These are phyloP conservation scores for Metschnikowia hibisci DNA, from an alignment of 805 yeast genomes.

Conservation along the genomic window DNA sequence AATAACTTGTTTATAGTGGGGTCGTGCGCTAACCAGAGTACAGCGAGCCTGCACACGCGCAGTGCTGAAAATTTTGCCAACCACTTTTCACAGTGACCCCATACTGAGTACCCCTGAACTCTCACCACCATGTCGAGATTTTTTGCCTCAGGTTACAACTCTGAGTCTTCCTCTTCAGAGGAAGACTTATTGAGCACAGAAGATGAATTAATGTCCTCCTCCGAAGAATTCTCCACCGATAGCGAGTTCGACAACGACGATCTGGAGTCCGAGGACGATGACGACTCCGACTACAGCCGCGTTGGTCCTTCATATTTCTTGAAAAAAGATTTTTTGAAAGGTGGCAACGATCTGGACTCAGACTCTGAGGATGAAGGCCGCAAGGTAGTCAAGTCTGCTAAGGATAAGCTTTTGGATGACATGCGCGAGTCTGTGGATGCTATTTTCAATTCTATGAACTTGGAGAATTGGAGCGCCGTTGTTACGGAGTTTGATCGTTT, in stretches of 20 bases:
- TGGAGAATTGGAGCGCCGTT: conserved; percentile 75
- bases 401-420: conserved; percentile 89
- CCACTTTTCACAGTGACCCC: conserved; percentile 4
- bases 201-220: conserved; percentile 54
- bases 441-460: conserved; percentile 64
- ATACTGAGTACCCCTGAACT: conserved; percentile 5
- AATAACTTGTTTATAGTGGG: too few relatives aligned
- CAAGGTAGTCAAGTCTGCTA: conserved; percentile 87
- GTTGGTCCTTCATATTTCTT: conserved; percentile 54
- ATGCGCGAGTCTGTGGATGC: conserved; percentile 62
- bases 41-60: conserved; percentile 10
- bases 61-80: conserved; percentile 14
- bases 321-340: conserved; percentile 47
- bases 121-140: conserved; percentile 75
- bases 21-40: conserved; percentile 13
- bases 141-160: conserved; percentile 63
- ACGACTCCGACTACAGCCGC: conserved; percentile 35
- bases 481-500: conserved; percentile 76
- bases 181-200: conserved; percentile 51
- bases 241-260: conserved; percentile 49
- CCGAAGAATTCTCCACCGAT: conserved; percentile 42
- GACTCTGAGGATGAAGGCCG: conserved; percentile 66
- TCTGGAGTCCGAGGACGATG: conserved; percentile 21
- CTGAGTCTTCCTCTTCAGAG: conserved; percentile 51
- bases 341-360: conserved; percentile 36